Evolutionary conservation across 2,329 filamentous ascomycete species (phyloP), one percentile per base, ranked within the genome.

Genomic region (Colletotrichum theobromicola): DNA sequence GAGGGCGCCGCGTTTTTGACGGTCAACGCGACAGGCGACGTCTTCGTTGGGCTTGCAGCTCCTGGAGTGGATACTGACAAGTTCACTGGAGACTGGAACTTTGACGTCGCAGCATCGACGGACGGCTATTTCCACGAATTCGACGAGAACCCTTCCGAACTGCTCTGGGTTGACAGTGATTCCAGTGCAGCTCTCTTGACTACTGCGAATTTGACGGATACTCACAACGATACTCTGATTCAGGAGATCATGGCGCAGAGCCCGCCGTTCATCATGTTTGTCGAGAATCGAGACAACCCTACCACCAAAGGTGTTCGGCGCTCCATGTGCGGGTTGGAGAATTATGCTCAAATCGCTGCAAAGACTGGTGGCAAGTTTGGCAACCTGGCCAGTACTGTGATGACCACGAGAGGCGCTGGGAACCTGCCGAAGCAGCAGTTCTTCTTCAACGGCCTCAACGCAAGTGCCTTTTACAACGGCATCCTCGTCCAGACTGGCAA

Each of bases 111-210:
- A 2, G 94, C 91, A 7, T 98, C 96, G 2, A 92, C 93, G n/a
- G 93, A 98, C 78, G 90, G 87, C 2, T 94, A 89, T 75, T 98
- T 94, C 81, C 93, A 97, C 83, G 88, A 85, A 42, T 94, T 91
- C 78, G 86, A 91, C 77, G 84, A 88, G 76, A 82, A 85, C 15
- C 79, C 82, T 1, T 76, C 90, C 0, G 90, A 93, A 76, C 87
- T 98, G 9, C 90, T 92, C 78, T 94, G 96, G 84, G 91, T 98
- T 67, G 97, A 98, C 80, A 95, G 94, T 28, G 97, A 98, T 82
- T 93, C 91, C 57, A 90, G 89, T 34, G 93, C 95, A 4, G 94
- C 95, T 3, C 87, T 99, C 30, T 88, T 99, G 55, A 93, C 94
- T 58, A 97, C 95, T 0, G 89, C 92, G 67, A 93, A 96, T 78